These are phyloP conservation scores for Fusarium sp. DNA, from an alignment of 2,329 filamentous ascomycete genomes.

Conservation along the genomic window DNA sequence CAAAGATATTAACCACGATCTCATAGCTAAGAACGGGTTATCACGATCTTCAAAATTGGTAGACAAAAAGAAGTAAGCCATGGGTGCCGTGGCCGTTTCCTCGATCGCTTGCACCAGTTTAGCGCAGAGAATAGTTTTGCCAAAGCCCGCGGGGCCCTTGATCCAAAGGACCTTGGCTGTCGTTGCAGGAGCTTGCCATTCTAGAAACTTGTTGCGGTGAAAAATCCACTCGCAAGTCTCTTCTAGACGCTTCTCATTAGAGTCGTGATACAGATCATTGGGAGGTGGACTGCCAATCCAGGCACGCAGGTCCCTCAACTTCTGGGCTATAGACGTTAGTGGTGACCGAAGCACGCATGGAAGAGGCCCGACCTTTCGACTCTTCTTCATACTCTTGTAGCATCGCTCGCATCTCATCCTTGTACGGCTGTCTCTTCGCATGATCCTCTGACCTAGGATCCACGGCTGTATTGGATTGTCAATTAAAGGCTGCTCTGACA, in stretches of 20 bases:
- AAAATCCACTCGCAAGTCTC: not conserved
- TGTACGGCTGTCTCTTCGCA: too few species aligned
- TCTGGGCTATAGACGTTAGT: not conserved
- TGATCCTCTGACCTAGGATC: not conserved
- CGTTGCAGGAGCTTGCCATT: not conserved
- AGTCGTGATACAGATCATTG: not conserved
- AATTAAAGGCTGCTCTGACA: too few species aligned
- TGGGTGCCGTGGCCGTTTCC: rapidly evolving
- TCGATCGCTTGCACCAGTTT: slow-evolving; percentile 47
- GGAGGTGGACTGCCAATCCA: rapidly evolving
- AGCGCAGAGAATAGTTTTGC: slow-evolving; percentile 53
- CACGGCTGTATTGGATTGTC: too few species aligned
- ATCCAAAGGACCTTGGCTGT: slow-evolving; percentile 49
- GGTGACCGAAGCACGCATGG: rapidly evolving
- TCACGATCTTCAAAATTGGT: slow-evolving; percentile 36
- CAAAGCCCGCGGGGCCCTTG: slow-evolving; percentile 48
- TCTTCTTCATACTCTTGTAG: not conserved
- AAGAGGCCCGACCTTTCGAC: not conserved
- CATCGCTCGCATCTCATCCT: not conserved
- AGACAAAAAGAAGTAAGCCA: slow-evolving; percentile 53
- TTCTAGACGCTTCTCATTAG: not conserved
- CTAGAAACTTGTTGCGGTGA: not conserved
- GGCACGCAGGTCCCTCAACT: rapidly evolving
- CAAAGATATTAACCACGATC: slow-evolving; percentile 40
- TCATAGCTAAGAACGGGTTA: slow-evolving; percentile 42